Evolutionary conservation across 208 protist genomes (phyloP).

Genomic region (Leishmania tropica): DNA sequence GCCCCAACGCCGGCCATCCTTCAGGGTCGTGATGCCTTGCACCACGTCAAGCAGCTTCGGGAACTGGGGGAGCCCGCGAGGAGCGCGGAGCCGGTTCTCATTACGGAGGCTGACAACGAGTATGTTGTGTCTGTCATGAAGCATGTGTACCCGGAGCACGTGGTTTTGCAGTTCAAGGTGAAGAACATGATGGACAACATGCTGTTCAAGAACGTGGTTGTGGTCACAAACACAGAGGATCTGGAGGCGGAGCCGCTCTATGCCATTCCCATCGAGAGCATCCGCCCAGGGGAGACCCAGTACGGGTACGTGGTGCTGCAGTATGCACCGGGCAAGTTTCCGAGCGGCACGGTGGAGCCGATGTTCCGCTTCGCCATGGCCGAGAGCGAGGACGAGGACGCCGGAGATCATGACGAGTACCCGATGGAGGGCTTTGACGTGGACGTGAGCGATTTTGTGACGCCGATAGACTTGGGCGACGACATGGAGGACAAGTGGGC

Average conservation of each 20-base stretch:
- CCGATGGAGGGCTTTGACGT: constrained; percentile 85
- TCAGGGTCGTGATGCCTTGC: constrained; percentile 71
- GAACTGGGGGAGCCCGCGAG: constrained; percentile 76
- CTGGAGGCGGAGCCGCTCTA: constrained; percentile 85
- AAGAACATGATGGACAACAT: constrained; percentile 95
- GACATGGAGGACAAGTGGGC: constrained; percentile 47
- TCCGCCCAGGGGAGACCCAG: constrained; percentile 58
- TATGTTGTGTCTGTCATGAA: constrained; percentile 97
- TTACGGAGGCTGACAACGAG: constrained; percentile 97
- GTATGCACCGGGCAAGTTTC: constrained; percentile 68
- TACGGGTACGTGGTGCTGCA: constrained; percentile 79
- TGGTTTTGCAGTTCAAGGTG: constrained; percentile 96
- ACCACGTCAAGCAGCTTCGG: constrained; percentile 61
- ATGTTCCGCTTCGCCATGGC: constrained; percentile 77
- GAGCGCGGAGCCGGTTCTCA: constrained; percentile 58
- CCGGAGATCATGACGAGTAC: constrained; percentile 76
- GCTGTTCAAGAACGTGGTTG: constrained; percentile 84
- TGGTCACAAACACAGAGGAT: constrained; percentile 80
- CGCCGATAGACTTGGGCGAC: constrained; percentile 54
- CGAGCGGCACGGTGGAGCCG: constrained; percentile 66
- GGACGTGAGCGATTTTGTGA: constrained; percentile 84
- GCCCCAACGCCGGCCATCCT: constrained; percentile 36
- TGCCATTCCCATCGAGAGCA: constrained; percentile 65
- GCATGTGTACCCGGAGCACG: constrained; percentile 90
- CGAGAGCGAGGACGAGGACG: constrained; percentile 39